A percentile compares a stretch with the other conserved stretches of the same genome.
Evolutionary conservation across 2,329 filamentous ascomycete species (phyloP).

Genomic region (Cercospora citrullina): DNA sequence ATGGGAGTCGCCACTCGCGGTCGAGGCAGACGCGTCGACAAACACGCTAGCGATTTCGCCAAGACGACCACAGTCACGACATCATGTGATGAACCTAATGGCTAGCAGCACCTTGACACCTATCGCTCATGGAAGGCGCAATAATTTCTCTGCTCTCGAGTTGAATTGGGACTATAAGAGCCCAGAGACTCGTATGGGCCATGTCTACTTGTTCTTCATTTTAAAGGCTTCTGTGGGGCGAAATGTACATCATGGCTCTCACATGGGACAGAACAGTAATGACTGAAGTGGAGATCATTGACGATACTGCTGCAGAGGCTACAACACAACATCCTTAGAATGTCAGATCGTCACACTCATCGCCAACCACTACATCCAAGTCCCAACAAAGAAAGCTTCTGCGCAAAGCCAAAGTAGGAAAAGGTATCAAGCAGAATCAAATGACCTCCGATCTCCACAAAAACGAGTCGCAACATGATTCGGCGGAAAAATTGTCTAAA

Average conservation of each 20-base stretch:
- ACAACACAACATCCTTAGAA: neutral
- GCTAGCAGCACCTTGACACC: too few species aligned
- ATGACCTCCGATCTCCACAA: neutral
- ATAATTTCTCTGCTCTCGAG: neutral
- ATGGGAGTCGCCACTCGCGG: neutral
- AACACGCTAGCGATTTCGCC: constrained; percentile 3
- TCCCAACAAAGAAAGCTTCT: neutral
- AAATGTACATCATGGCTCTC: neutral
- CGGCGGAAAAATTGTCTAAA: neutral
- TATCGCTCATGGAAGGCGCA: too few species aligned
- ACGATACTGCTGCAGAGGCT: neutral
- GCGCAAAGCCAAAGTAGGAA: neutral
- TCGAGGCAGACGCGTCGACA: constrained; percentile 6
- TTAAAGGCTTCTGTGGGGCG: neutral
- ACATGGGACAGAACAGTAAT: neutral
- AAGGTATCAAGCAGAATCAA: constrained; percentile 1
- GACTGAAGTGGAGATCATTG: neutral
- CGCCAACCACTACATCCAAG: neutral
- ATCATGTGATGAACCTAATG: neutral
- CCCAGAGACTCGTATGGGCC: neutral
- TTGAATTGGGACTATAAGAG: neutral
- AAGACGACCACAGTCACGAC: neutral
- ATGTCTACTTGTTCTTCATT: neutral
- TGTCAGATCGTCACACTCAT: neutral
- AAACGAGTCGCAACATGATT: neutral